These are phyloP conservation scores for Ambrosia hybrid DNA, from an alignment of 140 eudicot genomes.

Conservation along the genomic window DNA sequence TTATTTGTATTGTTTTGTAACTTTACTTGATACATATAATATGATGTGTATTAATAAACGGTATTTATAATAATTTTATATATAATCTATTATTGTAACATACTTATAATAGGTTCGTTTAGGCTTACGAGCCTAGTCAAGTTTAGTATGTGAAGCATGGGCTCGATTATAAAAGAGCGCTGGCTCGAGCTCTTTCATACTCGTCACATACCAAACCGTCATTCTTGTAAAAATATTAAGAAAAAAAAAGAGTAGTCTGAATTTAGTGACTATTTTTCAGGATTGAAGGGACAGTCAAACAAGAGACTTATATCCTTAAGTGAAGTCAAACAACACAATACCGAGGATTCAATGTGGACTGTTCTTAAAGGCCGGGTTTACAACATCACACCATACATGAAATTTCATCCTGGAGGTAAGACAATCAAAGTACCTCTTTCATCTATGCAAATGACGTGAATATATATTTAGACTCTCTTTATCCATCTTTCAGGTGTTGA, in stretches of 20 bases:
- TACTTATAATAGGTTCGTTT: no score
- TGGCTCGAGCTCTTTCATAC: no score
- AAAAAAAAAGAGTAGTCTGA: neutral
- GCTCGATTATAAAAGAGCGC: no score
- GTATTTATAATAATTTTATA: no score
- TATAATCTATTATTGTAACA: no score
- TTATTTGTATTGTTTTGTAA: no score
- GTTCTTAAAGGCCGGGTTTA: conserved; percentile 94
- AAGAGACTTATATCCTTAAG: conserved; percentile 71
- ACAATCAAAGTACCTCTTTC: neutral
- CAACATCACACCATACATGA: conserved; percentile 91
- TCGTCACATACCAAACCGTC: neutral
- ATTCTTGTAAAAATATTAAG: neutral
- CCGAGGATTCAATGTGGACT: conserved; percentile 95
- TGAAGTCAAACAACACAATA: conserved; percentile 83
- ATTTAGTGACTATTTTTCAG: conserved; percentile 11
- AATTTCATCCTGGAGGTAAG: conserved; percentile 98
- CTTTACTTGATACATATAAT: no score
- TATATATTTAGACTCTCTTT: neutral
- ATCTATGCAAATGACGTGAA: neutral
- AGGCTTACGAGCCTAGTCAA: no score
- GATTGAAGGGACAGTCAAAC: conserved; percentile 87
- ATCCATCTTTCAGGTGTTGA: conserved; percentile 63
- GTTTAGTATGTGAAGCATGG: no score
- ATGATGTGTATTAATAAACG: no score